Base-by-base conservation (phyloP, 345 rosid species). In the Anastatica hierochuntica region DNA sequence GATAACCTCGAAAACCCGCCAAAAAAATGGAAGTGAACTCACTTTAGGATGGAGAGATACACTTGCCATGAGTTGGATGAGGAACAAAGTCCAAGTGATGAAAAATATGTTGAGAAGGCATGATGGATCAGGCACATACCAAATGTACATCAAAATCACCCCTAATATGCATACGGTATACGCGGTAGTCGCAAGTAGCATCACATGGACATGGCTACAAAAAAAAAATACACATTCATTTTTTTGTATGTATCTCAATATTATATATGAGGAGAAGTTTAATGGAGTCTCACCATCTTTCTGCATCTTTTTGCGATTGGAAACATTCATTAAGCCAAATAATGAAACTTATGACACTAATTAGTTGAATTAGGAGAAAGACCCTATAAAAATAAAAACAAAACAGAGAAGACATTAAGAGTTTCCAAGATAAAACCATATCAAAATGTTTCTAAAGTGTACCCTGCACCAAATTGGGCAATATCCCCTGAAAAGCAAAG, bases 391-490 rank as follows among this genome's bases (percentile, higher is more conserved):
- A 24, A 3, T 24, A 24, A 24, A 38, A 63, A 66, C 17, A 40
- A 60, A 41, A 14, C 38, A 16, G 20, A 23, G 12, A 51, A 21
- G 18, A n/a, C n/a, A n/a, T n/a, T n/a, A 41, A 23, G 51, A 46
- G 23, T 53, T 49, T n/a, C n/a, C n/a, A n/a, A 57, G 42, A 43
- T 33, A 67, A 30, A 49, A 73, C 43, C 42, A n/a, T n/a, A n/a
- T n/a, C n/a, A n/a, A n/a, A n/a, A n/a, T n/a, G n/a, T n/a, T n/a
- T n/a, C n/a, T n/a, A n/a, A n/a, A n/a, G n/a, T 16, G 35, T 89
- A 90, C 96, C 97, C 94, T 46, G 97, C 97, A 63, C 97, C 97
- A 74, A 90, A 90, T 79, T 80, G 97, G 6, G 96, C 90, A 63
- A 90, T 70, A 63, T 84, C 94, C 33, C 97, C 97, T 90, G 83